A percentile compares a stretch with the other conserved stretches of the same genome.
Conservation (phyloP, 176 grass and related monocot species). For the Lolium rigidum region DNA sequence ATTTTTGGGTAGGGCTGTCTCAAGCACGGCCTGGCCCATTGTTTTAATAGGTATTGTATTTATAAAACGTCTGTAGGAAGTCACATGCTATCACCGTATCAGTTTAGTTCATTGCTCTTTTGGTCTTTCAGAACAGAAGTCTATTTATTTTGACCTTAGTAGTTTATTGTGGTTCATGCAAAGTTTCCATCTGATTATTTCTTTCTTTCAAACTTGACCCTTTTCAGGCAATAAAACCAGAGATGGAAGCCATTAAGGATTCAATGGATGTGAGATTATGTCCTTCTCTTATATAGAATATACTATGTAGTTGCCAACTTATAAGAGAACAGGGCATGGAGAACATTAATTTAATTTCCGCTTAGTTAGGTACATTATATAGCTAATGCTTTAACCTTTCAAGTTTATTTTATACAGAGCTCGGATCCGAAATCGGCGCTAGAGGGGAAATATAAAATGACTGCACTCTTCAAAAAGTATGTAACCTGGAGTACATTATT, state of each 20-base stretch:
- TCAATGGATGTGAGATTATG: constrained; percentile 66
- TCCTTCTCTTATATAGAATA: constrained; percentile 33
- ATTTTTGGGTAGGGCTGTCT: background rate
- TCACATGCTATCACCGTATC: constrained; percentile 27
- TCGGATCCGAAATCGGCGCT: constrained; percentile 51
- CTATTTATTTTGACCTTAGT: constrained; percentile 19
- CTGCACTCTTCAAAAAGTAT: constrained; percentile 73
- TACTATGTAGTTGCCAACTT: constrained; percentile 37
- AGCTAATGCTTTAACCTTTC: constrained; percentile 41
- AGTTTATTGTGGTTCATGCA: constrained; percentile 17
- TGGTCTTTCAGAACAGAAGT: background rate
- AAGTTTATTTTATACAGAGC: constrained; percentile 51
- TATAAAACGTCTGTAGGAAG: constrained; percentile 2
- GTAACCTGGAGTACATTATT: constrained; percentile 25
- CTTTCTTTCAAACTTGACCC: constrained; percentile 33
- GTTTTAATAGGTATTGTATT: background rate
- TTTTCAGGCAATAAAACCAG: constrained; percentile 73
- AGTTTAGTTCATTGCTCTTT: constrained; percentile 4
- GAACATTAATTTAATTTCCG: constrained; percentile 29
- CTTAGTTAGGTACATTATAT: constrained; percentile 20
- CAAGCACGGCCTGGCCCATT: background rate
- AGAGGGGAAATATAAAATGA: constrained; percentile 62
- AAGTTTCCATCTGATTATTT: constrained; percentile 27
- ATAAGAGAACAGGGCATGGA: constrained; percentile 15
- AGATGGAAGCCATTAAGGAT: constrained; percentile 73